Percentiles rank a stretch among this genome's conserved stretches.
Evolutionary conservation across 192 early-diverging fungal species (phyloP).

Genomic region (Coemansia sp.): DNA sequence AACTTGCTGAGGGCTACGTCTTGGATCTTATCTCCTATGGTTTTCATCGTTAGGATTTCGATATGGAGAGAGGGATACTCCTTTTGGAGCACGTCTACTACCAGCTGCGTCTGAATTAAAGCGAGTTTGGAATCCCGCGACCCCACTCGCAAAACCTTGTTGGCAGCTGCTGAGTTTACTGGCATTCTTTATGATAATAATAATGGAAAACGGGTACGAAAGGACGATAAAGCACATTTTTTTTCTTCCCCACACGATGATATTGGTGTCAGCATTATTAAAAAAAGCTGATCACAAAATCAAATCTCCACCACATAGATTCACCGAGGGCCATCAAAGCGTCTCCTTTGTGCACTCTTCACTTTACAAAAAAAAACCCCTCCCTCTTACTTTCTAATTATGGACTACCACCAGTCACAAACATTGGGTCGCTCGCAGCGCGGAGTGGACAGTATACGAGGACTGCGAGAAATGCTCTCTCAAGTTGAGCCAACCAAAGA

Average conservation of each 20-base stretch:
- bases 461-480: slow-evolving; percentile 23
- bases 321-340: not conserved
- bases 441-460: slow-evolving; percentile 32
- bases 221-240: not conserved
- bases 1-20: slow-evolving; percentile 84
- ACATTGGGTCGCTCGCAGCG: slow-evolving; percentile 50
- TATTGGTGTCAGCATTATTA: not conserved
- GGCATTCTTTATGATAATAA: not conserved
- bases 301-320: no score
- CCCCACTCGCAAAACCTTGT: slow-evolving; percentile 56
- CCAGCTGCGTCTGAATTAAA: slow-evolving; percentile 79
- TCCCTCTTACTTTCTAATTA: slow-evolving; percentile 1
- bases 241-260: not conserved
- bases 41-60: slow-evolving; percentile 62
- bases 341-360: no score
- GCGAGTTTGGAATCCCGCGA: slow-evolving; percentile 87
- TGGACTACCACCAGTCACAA: slow-evolving; percentile 19
- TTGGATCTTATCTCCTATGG: slow-evolving; percentile 78
- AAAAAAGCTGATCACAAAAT: not conserved
- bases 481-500: slow-evolving; percentile 6
- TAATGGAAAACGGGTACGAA: not conserved
- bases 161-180: not conserved
- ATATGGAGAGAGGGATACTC: slow-evolving; percentile 52
- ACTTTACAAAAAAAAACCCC: not conserved
- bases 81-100: slow-evolving; percentile 56